phyloP scores from a whole-genome alignment of 257 asterid genomes.

The Nicotiana attenuata region DNA sequence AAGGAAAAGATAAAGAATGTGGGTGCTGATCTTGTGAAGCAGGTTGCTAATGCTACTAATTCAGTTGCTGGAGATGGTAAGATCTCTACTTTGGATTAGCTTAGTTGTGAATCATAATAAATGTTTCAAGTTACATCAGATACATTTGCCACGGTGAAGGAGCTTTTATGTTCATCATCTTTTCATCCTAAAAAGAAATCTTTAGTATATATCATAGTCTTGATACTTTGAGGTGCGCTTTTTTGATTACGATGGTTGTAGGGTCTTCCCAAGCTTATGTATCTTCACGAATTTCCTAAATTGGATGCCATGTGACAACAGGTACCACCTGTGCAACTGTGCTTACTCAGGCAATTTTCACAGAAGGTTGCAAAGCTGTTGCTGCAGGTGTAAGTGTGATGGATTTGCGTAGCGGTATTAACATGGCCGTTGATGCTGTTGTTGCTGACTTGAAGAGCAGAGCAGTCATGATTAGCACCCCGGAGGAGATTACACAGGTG shows the following conservation, averaged over 20 bases:
- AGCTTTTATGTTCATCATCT: neutral
- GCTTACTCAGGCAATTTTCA: slow-evolving; percentile 78
- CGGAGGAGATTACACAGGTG: slow-evolving; percentile 91
- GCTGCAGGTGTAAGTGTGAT: slow-evolving; percentile 84
- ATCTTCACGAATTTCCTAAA: neutral
- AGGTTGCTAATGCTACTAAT: slow-evolving; percentile 86
- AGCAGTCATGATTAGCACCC: slow-evolving; percentile 84
- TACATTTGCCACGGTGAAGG: neutral
- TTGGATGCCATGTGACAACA: slow-evolving; percentile 31
- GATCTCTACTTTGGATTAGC: slow-evolving; percentile 19
- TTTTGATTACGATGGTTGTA: neutral
- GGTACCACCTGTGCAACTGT: slow-evolving; percentile 98
- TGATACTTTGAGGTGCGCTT: neutral
- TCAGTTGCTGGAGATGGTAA: slow-evolving; percentile 92
- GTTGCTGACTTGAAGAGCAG: slow-evolving; percentile 71
- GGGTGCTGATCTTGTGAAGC: slow-evolving; percentile 91
- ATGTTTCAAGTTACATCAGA: neutral
- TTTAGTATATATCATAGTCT: neutral
- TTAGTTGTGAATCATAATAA: neutral
- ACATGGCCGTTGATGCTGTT: slow-evolving; percentile 77
- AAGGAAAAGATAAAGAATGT: slow-evolving; percentile 61
- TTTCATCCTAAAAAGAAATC: neutral
- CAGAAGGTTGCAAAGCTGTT: slow-evolving; percentile 85
- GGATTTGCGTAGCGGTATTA: slow-evolving; percentile 88
- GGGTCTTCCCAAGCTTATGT: neutral